Evolutionary conservation across 176 grass and related monocot species (phyloP).

Genomic region (Hyparrhenia diplandra): DNA sequence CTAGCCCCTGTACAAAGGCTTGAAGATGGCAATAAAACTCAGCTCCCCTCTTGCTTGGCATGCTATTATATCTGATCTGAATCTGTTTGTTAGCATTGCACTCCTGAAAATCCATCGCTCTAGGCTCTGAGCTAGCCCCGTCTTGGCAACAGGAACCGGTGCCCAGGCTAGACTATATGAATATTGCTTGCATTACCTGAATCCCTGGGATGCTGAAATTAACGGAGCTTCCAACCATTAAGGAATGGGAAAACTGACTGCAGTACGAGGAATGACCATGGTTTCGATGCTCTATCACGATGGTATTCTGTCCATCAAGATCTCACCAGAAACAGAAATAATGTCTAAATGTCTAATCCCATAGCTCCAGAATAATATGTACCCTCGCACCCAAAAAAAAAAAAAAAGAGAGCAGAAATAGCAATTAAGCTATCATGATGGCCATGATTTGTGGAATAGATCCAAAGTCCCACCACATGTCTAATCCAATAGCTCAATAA

Average conservation of each 20-base stretch:
- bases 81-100: neutral
- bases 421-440: neutral
- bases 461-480: neutral
- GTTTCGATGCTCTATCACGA: neutral
- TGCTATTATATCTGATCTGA: slow-evolving; percentile 8
- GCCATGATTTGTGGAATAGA: neutral
- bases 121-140: neutral
- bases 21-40: slow-evolving; percentile 44
- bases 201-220: neutral
- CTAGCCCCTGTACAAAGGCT: slow-evolving; percentile 58
- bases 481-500: neutral
- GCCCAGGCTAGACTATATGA: neutral
- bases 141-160: neutral
- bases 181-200: neutral
- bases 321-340: neutral
- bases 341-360: neutral
- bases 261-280: neutral
- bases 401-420: neutral
- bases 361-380: neutral
- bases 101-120: neutral
- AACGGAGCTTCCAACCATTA: neutral
- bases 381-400: neutral
- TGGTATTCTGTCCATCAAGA: neutral
- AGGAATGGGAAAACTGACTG: neutral
- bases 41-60: slow-evolving; percentile 36